Base-by-base conservation (phyloP, 2,329 filamentous ascomycete genomes). In the Thielaviopsis ethacetica region DNA sequence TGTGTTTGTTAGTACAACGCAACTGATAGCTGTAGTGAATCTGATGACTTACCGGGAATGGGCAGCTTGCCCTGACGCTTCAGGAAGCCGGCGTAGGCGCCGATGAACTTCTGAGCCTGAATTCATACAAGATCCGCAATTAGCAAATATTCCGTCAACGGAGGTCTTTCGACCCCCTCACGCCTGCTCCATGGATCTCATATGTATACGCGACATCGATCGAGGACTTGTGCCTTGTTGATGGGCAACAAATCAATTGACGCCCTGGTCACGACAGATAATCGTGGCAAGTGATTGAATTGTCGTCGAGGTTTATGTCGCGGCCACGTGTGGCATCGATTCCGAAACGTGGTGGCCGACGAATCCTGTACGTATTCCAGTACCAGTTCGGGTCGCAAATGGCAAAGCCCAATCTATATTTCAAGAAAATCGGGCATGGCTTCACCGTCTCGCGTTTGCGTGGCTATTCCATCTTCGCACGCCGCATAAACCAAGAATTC, bases 51-150 rank as follows among this genome's bases (percentile, higher is more conserved):
- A 91, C 87, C 86, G 74, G 88, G 88, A 71, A 91, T 88, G 72
- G 86, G 86, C 68, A 93, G 86, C 81, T 91, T 91, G 77, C 88
- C 88, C 81, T 93, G 88, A 71, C 88, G 84, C 86, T 93, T 93
- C 82, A 94, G 76, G 83, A 93, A 94, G 71, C 82, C 85, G 72
- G 86, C 81, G 74, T 93, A 94, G 72, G 86, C 81, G 68, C 80
- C 76, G 78, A 93, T 91, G 81, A 93, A 93, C 79, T 91, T 88
- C 75, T 90, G 86, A 76, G 87, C 85, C 84, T 87, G 76, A 67
- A 72, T 62, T 44, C 49, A 53, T 65, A 62, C 66, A 71, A 67
- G 68, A 72, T 71, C 70, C 75, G 74, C 69, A 70, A 81, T 85
- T 81, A 85, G 82, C 82, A 82, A 79, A 74, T 69, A 83, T 84